phyloP scores from a whole-genome alignment of 352 stramenopile genomes.

The Phytopythium litorale region DNA sequence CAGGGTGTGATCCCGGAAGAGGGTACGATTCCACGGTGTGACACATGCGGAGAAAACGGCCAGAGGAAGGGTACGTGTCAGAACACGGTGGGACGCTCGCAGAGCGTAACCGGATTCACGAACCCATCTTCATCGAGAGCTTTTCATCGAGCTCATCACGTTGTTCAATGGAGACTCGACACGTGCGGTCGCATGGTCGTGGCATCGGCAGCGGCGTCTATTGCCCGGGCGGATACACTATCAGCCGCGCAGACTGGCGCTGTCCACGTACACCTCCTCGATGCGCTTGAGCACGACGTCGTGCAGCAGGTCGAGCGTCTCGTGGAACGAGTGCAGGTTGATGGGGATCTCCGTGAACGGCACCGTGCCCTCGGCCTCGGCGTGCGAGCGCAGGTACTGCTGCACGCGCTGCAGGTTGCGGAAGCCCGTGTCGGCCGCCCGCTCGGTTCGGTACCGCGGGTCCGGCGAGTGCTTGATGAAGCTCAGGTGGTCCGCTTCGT shows the following conservation, averaged over 20 bases:
- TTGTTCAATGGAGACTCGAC: too few relatives aligned
- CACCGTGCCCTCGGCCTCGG: constrained; percentile 32
- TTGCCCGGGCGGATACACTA: background rate
- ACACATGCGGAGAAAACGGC: background rate
- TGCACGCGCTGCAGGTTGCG: constrained; percentile 79
- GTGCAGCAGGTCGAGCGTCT: constrained; percentile 81
- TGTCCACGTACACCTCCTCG: constrained; percentile 63
- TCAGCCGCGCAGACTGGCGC: constrained; percentile 3
- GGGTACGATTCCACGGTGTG: background rate
- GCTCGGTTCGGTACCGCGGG: constrained; percentile 63
- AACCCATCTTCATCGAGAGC: background rate
- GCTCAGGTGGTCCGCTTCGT: constrained; percentile 59
- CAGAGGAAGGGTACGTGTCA: background rate
- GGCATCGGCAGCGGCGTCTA: background rate
- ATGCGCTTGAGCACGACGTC: constrained; percentile 85
- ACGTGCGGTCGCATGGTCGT: too few relatives aligned
- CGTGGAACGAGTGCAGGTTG: constrained; percentile 84
- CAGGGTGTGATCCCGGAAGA: background rate
- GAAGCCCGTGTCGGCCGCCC: constrained; percentile 49
- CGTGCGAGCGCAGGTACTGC: constrained; percentile 59
- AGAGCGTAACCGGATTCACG: background rate
- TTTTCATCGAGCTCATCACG: too few relatives aligned
- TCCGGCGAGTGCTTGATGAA: constrained; percentile 86
- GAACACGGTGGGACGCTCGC: background rate
- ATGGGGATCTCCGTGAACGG: constrained; percentile 78